A percentile compares a stretch with the other conserved stretches of the same genome.
These are phyloP conservation scores for Phoma herbarum DNA, from an alignment of 2,329 filamentous ascomycete species.

Conservation along the genomic window DNA sequence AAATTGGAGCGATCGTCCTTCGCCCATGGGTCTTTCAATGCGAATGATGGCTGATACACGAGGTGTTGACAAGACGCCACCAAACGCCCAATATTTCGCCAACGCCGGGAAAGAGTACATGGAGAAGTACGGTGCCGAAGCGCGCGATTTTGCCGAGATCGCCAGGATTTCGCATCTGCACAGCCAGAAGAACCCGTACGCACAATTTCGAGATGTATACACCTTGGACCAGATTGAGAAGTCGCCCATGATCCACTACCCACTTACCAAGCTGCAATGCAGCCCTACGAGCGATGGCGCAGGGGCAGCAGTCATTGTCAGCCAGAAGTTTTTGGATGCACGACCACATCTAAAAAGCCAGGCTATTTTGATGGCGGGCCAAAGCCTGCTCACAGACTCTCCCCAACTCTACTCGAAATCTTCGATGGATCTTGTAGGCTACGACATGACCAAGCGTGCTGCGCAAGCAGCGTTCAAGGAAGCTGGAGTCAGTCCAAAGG, in stretches of 20 bases:
- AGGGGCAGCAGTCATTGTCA: constrained; percentile 87
- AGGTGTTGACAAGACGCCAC: constrained; percentile 79
- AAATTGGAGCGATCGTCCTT: constrained; percentile 82
- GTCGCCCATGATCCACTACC: constrained; percentile 78
- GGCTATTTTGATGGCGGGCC: constrained; percentile 86
- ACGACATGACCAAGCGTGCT: constrained; percentile 81
- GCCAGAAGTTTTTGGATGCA: constrained; percentile 84
- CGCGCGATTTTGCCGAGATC: constrained; percentile 92
- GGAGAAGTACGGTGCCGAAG: constrained; percentile 86
- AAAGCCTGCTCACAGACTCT: constrained; percentile 82
- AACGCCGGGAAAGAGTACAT: constrained; percentile 95
- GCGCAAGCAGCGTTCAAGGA: constrained; percentile 74
- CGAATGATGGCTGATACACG: constrained; percentile 85
- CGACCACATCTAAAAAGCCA: constrained; percentile 81
- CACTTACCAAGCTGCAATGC: constrained; percentile 94
- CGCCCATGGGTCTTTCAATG: constrained; percentile 75
- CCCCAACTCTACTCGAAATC: constrained; percentile 79
- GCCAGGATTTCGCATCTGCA: constrained; percentile 90
- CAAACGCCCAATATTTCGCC: constrained; percentile 91
- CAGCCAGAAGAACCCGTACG: constrained; percentile 89
- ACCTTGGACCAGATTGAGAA: constrained; percentile 81
- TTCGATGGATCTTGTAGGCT: constrained; percentile 88
- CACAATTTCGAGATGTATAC: constrained; percentile 92
- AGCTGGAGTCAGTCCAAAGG: constrained; percentile 70
- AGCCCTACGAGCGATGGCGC: constrained; percentile 94